Percentiles rank a stretch among this genome's conserved stretches.
Evolutionary conservation across 2,329 filamentous ascomycete species (phyloP).

Genomic region (Aspergillus caelatus): DNA sequence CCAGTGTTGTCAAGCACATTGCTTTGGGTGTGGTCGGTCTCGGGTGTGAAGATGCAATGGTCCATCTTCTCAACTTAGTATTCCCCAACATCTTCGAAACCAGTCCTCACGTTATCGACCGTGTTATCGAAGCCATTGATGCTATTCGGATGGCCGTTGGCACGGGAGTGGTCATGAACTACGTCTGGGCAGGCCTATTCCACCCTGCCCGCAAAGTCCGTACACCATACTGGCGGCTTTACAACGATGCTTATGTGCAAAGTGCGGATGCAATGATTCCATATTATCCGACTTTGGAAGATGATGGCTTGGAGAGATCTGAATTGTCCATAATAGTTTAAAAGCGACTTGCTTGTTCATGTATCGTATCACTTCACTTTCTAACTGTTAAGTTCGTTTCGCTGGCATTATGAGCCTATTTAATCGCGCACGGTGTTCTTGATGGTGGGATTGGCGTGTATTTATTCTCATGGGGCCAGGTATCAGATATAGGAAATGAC

Average conservation of each 20-base stretch:
- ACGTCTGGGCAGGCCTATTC: conserved; percentile 96
- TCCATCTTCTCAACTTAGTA: conserved; percentile 92
- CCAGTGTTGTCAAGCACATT: conserved; percentile 96
- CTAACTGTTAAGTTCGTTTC: conserved; percentile 2
- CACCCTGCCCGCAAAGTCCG: conserved; percentile 95
- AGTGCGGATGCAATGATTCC: conserved; percentile 93
- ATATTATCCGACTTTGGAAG: conserved; percentile 86
- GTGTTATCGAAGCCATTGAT: conserved; percentile 96
- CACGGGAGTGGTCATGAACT: conserved; percentile 92
- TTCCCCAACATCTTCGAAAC: conserved; percentile 98
- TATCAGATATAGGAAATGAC: conserved; percentile 15
- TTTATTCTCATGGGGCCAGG: conserved; percentile 4
- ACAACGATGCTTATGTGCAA: conserved; percentile 96
- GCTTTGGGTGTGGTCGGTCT: conserved; percentile 96
- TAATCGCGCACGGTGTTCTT: conserved; percentile 18
- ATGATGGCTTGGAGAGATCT: conserved; percentile 75
- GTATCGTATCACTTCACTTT: conserved; percentile 8
- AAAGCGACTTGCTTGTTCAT: conserved; percentile 29
- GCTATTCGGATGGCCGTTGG: conserved; percentile 92
- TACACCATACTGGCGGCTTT: conserved; percentile 92
- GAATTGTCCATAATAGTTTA: conserved; percentile 83
- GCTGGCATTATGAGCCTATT: conserved; percentile 13
- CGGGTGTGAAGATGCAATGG: conserved; percentile 97
- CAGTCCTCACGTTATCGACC: conserved; percentile 95
- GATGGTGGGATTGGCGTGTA: conserved; percentile 17